Evolutionary conservation across 148 eudicot genomes (phyloP).

Genomic region (Chenopodium berlandieri): DNA sequence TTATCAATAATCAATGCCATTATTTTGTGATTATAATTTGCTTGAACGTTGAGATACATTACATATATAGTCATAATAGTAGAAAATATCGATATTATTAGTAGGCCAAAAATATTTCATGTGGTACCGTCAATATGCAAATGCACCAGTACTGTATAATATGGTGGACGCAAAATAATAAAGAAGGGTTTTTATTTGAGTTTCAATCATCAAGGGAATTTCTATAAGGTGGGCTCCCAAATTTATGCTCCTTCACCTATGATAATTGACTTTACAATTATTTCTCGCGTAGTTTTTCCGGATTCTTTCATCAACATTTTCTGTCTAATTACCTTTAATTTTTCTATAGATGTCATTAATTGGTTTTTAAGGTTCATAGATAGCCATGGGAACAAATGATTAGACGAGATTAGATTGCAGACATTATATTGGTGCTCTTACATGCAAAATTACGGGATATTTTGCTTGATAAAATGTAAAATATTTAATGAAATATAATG

Average conservation of each 20-base stretch:
- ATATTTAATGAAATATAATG: no score
- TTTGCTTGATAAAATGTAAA: no score
- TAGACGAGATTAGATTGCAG: no score
- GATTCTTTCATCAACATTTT: slow-evolving; percentile 1
- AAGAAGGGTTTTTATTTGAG: not conserved
- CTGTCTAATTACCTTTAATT: not conserved
- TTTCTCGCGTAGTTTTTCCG: not conserved
- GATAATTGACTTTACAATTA: slow-evolving; percentile 13
- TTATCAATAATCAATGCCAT: not conserved
- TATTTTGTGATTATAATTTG: not conserved
- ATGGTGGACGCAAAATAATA: not conserved
- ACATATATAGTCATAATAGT: not conserved
- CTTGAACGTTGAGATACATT: not conserved
- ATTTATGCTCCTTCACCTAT: not conserved
- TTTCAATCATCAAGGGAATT: slow-evolving; percentile 12
- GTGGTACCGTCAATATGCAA: not conserved
- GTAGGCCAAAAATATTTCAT: not conserved
- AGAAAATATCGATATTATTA: not conserved
- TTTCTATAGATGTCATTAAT: not conserved
- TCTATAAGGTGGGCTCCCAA: slow-evolving; percentile 16
- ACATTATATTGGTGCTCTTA: no score
- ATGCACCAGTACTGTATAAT: slow-evolving; percentile 6
- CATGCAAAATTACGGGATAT: no score
- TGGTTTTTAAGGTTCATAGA: no score
- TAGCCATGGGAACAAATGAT: no score